These are phyloP conservation scores for Trametes pubescens DNA, from an alignment of 1,284 basidiomycete genomes.

Conservation along the genomic window DNA sequence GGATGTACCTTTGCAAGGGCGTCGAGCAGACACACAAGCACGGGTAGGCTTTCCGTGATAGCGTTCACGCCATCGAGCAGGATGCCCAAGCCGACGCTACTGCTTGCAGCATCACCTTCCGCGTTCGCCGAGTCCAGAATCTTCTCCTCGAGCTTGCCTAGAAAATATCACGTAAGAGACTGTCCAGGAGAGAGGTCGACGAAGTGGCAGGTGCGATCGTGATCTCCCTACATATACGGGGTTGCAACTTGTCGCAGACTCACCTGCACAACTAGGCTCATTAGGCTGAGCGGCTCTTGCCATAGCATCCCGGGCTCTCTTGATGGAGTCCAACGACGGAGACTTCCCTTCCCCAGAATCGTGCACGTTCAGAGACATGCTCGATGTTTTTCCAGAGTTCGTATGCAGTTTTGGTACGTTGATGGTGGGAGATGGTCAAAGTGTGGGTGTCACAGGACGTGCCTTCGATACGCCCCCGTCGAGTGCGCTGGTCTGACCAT, in stretches of 20 bases:
- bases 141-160: neutral
- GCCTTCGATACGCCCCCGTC: too few relatives aligned
- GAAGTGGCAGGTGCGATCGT: too few relatives aligned
- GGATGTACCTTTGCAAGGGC: conserved; percentile 39
- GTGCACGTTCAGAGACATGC: too few relatives aligned
- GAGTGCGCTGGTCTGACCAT: too few relatives aligned
- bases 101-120: neutral
- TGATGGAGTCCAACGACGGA: neutral
- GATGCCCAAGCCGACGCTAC: neutral
- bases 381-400: too few relatives aligned
- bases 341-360: too few relatives aligned
- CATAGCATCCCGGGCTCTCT: conserved; percentile 32
- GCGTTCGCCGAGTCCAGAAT: neutral
- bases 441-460: too few relatives aligned
- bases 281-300: conserved; percentile 31
- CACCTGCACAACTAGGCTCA: neutral
- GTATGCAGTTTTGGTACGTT: too few relatives aligned
- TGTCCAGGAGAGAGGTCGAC: too few relatives aligned
- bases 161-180: neutral
- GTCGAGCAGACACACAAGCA: conserved; percentile 36
- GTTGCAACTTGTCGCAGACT: neutral
- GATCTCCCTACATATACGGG: too few relatives aligned
- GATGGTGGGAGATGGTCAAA: too few relatives aligned
- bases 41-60: conserved; percentile 36
- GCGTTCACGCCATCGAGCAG: conserved; percentile 4